Evolutionary conservation across 2,329 filamentous ascomycete species (phyloP), one percentile per base, ranked within the genome.

Genomic region (Mycosphaerelloides madeirae): DNA sequence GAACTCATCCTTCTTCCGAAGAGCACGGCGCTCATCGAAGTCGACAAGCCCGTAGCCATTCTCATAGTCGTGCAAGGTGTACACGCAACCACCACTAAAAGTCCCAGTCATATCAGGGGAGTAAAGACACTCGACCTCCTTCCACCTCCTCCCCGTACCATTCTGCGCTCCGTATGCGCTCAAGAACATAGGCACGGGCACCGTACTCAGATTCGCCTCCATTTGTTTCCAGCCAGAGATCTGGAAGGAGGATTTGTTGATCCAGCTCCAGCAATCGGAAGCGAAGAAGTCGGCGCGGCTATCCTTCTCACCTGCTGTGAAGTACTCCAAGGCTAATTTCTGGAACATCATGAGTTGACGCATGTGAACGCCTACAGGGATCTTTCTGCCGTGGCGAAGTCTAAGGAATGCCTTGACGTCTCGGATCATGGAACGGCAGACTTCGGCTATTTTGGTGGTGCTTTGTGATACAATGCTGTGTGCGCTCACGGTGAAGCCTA

Each of bases 71-170:
- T 50, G 35, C 29, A 39, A 57, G 3, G 43, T 52, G 18, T 55
- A 49, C 15, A 48, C 29, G 29, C 54, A 56, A 3, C 55, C 55
- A 9, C 55, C 55, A 44, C 50, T 56, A 11, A 49, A 47, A 33
- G 46, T 39, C 1, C 48, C 46, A 1, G 54, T 53, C 52, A 58
- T 57, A 8, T 58, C 48, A 2, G 43, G 36, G 16, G 52, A 51
- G 16, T 51, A 55, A 31, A 58, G 29, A 43, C 52, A 56, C 3
- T 32, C 20, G 4, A 58, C 48, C 38, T 58, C 55, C 13, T 50
- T 43, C 48, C 54, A 53, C 2, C 19, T 19, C 25, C 22, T 45
- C 14, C 36, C 13, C 9, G 42, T 34, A 3, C 40, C 39, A 12
- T 43, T 31, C 32, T 49, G 43, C 18, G 38, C 29, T 2, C 55